Percentiles rank a stretch among this genome's conserved stretches.
Evolutionary conservation across 2,329 filamentous ascomycete genomes (phyloP).

Genomic region (Cladosporium sp.): DNA sequence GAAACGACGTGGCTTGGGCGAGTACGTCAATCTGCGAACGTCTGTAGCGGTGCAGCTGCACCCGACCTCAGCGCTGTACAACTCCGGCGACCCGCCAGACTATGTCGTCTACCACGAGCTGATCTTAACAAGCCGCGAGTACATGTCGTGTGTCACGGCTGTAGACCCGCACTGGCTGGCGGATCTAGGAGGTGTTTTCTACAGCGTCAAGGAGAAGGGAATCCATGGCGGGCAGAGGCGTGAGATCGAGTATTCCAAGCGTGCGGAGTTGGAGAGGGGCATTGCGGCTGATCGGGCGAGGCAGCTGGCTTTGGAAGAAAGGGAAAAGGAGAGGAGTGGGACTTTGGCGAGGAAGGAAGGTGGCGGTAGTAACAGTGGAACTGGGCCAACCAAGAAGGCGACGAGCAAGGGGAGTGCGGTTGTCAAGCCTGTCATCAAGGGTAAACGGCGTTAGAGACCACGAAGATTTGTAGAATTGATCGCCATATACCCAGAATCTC

Average conservation of each 20-base stretch:
- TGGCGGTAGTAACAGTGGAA: not conserved
- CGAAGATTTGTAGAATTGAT: too few relatives aligned
- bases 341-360: constrained; percentile 13
- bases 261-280: constrained; percentile 26
- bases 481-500: too few relatives aligned
- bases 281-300: constrained; percentile 26
- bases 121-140: constrained; percentile 93
- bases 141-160: constrained; percentile 94
- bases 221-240: constrained; percentile 38
- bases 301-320: constrained; percentile 17
- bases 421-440: constrained; percentile 25
- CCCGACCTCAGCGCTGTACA: constrained; percentile 88
- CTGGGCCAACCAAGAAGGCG: constrained; percentile 17
- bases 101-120: constrained; percentile 98
- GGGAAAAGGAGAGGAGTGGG: constrained; percentile 13
- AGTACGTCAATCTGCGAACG: constrained; percentile 94
- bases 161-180: constrained; percentile 97
- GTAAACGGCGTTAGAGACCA: constrained; percentile 4
- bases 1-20: constrained; percentile 90
- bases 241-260: constrained; percentile 29
- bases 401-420: constrained; percentile 25
- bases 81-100: constrained; percentile 86
- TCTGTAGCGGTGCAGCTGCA: constrained; percentile 92
- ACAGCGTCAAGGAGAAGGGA: constrained; percentile 94
- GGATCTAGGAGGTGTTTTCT: constrained; percentile 94